Conservation (phyloP, 805 yeast species). For the Metschnikowia gruessii region DNA sequence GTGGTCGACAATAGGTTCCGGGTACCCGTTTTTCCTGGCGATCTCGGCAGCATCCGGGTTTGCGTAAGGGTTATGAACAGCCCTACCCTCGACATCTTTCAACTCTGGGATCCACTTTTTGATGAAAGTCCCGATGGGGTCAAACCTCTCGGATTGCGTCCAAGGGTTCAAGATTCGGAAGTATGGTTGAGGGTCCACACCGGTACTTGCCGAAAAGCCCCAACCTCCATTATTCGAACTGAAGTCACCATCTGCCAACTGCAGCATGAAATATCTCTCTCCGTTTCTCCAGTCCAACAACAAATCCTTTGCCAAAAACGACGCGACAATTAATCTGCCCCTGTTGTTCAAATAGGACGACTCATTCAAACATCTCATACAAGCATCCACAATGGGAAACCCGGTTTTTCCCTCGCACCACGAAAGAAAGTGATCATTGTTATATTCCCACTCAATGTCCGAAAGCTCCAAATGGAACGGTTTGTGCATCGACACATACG, state of each 20-base stretch:
- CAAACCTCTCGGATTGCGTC: slow-evolving; percentile 48
- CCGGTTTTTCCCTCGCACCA: slow-evolving; percentile 59
- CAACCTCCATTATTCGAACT: slow-evolving; percentile 58
- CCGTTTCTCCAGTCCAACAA: slow-evolving; percentile 57
- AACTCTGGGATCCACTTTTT: slow-evolving; percentile 51
- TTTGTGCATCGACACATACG: slow-evolving; percentile 47
- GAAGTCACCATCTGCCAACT: slow-evolving; percentile 51
- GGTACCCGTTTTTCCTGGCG: slow-evolving; percentile 35
- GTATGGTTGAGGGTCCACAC: slow-evolving; percentile 56
- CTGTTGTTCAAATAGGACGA: slow-evolving; percentile 56
- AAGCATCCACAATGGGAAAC: slow-evolving; percentile 55
- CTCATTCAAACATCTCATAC: slow-evolving; percentile 50
- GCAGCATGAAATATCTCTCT: slow-evolving; percentile 47
- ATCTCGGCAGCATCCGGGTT: slow-evolving; percentile 24
- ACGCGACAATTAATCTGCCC: slow-evolving; percentile 52
- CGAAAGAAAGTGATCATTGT: slow-evolving; percentile 37
- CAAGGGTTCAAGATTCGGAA: slow-evolving; percentile 54
- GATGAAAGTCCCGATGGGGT: slow-evolving; percentile 46
- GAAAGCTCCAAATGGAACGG: slow-evolving; percentile 47
- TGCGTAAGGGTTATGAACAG: slow-evolving; percentile 35
- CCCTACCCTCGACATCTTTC: slow-evolving; percentile 26
- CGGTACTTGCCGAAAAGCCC: slow-evolving; percentile 53
- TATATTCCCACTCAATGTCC: slow-evolving; percentile 44
- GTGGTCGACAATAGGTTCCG: slow-evolving; percentile 45
- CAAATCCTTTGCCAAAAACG: slow-evolving; percentile 49